Evolutionary conservation across 2,329 filamentous ascomycete genomes (phyloP), one percentile per base, ranked within the genome.

Genomic region (Neofusicoccum kwambonambiense): DNA sequence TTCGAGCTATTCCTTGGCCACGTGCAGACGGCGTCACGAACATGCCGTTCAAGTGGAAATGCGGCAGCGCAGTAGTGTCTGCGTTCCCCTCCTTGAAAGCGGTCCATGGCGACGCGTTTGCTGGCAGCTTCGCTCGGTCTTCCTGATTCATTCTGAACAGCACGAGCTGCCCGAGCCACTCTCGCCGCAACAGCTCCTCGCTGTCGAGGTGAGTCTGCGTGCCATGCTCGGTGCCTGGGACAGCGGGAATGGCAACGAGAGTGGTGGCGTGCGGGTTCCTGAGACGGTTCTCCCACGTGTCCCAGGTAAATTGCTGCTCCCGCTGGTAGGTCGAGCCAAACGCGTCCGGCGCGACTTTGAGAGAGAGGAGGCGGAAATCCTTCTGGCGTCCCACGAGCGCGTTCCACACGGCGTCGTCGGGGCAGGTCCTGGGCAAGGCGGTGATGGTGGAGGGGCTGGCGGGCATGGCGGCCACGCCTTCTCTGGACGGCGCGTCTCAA

Each of bases 11-110:
- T 11, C 75, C 74, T n/a, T 17, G 35, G 3, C 70, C 62, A 42
- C 74, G 66, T 9, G 69, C 69, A n/a, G 57, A 56, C 8, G 71
- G 68, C 6, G 69, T 57, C 7, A 77, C 72, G 62, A 74, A 77
- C 37, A 72, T 69, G 37, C 69, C 74, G 58, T 69, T 73, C 3
- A 75, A 67, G 44, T 72, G 68, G 67, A 70, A 71, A 58, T 68
- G 67, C 45, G 27, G 44, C 17, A 44, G 22, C 3, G 22, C 49
- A 34, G 17, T 5, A n/a, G 27, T 13, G 22, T 34, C 44, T 56
- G 19, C 2, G 7, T 47, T 17, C 4, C 50, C 61, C 12, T 52
- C 19, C 35, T 22, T 57, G 17, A 39, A 35, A 5, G 47, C 27
- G n/a, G 42, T 15, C 51, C 47, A 66, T 4, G 60, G 65, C 58